These are phyloP conservation scores for Suillus americanus DNA, from an alignment of 768 basidiomycete species.

Conservation along the genomic window DNA sequence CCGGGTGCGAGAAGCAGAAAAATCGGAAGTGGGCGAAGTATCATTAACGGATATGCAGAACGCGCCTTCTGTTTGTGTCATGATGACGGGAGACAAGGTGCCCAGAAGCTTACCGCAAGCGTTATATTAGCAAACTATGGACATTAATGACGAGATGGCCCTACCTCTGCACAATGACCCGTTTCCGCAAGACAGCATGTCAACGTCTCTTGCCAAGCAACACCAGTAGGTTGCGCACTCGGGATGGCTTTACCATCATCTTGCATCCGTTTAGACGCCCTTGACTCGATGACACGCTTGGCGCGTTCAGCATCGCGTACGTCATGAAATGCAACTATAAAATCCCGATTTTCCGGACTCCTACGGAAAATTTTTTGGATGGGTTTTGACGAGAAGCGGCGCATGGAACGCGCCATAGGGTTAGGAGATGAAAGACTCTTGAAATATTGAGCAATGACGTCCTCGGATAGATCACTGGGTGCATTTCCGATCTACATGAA, in stretches of 20 bases:
- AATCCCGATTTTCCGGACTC: conserved; percentile 48
- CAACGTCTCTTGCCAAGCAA: conserved; percentile 27
- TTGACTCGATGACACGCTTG: conserved; percentile 37
- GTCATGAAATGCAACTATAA: conserved; percentile 64
- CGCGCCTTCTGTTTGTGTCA: conserved; percentile 51
- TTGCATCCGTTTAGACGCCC: conserved; percentile 10
- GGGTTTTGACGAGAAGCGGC: conserved; percentile 17
- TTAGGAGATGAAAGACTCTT: conserved; percentile 22
- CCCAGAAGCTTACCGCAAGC: conserved; percentile 48
- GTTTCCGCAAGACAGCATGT: conserved; percentile 46
- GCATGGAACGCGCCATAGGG: neutral
- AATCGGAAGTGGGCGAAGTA: conserved; percentile 19
- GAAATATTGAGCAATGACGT: conserved; percentile 31
- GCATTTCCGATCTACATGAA: conserved; percentile 40
- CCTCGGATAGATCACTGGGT: conserved; percentile 31
- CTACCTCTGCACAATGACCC: conserved; percentile 46
- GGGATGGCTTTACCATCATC: conserved; percentile 12
- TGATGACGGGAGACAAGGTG: conserved; percentile 40
- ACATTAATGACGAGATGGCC: conserved; percentile 12
- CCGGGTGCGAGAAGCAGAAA: conserved; percentile 19
- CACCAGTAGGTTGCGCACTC: conserved; percentile 1
- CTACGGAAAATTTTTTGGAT: conserved; percentile 61
- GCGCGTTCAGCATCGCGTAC: conserved; percentile 52
- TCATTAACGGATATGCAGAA: conserved; percentile 49
- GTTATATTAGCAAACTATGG: conserved; percentile 11